Base-by-base conservation (phyloP, 2,329 filamentous ascomycete species). In the Cladosporium phlei region DNA sequence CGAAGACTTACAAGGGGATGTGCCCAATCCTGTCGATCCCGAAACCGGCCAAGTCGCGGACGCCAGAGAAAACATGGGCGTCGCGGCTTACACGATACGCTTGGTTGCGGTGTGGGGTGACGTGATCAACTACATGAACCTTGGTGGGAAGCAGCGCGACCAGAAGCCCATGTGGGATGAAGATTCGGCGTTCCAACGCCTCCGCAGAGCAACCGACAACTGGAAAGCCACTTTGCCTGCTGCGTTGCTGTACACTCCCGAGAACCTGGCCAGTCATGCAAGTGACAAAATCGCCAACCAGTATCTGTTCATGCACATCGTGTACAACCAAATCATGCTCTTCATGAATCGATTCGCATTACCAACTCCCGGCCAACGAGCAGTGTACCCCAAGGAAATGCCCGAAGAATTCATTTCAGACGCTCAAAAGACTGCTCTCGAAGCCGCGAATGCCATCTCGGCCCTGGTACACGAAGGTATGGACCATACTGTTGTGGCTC, bases 341-440 rank as follows among this genome's bases (percentile, higher is more conserved):
- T 96, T 96, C 63, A 78, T 96, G 66, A 89, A 93, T 64, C 83
- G 89, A 27, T 94, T 94, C 59, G 88, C 88, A 2, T 79, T 93
- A 16, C 83, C 87, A 0, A 71, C 76, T 5, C 79, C 82, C 14
- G 79, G 79, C 25, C 78, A 77, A 16, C 71, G 76, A n/a, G 74
- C 80, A 14, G 44, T 48, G 7, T 53, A 56, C 12, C 77, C 82
- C 2, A 76, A 81, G 52, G 84, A 88, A 38, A 83, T 88, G 59
- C 86, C 88, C 3, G 82, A 84, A 49, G 72, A 83, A 0, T 96
- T 97, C 61, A 75, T 93, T 35, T 80, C 82, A 32, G 83, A 85
- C 54, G 82, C 86, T 3, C 27, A 16, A n/a, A 78, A 80, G 40
- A 85, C 83, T 48, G 88, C 89, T 0, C 82, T 95, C 50, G 79